Conservation (phyloP, 139 green algal genomes). For the Chlamydomonas incerta region DNA sequence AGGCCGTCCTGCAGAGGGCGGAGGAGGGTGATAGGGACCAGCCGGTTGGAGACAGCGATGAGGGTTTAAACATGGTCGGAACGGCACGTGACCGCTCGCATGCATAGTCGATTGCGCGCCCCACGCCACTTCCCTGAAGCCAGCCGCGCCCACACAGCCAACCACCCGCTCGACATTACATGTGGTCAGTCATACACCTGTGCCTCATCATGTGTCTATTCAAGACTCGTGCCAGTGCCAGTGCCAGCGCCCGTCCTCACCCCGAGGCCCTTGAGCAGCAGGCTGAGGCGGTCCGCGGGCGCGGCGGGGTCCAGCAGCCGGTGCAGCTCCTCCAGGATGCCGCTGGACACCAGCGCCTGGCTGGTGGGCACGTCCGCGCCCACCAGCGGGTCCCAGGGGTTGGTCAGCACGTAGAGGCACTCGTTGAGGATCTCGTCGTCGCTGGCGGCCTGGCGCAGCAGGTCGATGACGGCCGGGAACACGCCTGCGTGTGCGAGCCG, state of each 20-base stretch:
- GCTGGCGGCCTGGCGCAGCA: not conserved
- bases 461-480: not conserved
- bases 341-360: not conserved
- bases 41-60: no score
- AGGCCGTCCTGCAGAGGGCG: conserved; percentile 35
- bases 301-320: not conserved
- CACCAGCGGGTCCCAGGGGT: conserved; percentile 26
- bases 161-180: no score
- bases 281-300: not conserved
- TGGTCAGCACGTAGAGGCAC: conserved; percentile 37
- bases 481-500: not conserved
- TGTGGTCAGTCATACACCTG: no score
- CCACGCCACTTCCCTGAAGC: no score
- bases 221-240: no score
- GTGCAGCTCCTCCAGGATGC: conserved; percentile 15
- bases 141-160: no score
- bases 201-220: no score
- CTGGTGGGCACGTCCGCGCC: not conserved
- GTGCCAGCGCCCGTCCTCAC: not conserved
- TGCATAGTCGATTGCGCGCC: no score
- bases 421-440: conserved; percentile 22
- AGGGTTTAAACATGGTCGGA: no score
- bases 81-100: no score
- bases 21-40: no score
- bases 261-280: conserved; percentile 28